These are phyloP conservation scores for Yamadazyma scolyti DNA, from an alignment of 805 yeast species.

Conservation along the genomic window DNA sequence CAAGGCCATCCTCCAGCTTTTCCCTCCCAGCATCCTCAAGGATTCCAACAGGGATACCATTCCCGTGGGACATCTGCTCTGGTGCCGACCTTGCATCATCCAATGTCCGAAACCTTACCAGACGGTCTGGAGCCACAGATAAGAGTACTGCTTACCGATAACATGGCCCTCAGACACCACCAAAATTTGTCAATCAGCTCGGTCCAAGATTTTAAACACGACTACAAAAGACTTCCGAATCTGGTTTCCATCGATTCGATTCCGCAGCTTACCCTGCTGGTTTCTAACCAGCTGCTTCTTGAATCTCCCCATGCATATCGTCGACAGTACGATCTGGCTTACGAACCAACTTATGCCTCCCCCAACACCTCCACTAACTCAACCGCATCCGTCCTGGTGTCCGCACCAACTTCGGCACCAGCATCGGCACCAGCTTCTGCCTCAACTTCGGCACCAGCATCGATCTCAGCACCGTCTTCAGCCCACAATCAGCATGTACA, in stretches of 20 bases:
- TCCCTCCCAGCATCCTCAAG: no score
- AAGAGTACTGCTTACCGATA: conserved; percentile 9
- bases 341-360: background rate
- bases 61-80: no score
- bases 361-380: background rate
- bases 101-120: no score
- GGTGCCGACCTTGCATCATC: no score
- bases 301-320: conserved; percentile 28
- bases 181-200: conserved; percentile 8
- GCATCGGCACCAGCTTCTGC: conserved; percentile 4
- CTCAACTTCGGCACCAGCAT: conserved; percentile 5
- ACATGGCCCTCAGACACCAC: conserved; percentile 9
- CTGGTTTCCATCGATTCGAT: conserved; percentile 28
- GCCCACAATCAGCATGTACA: conserved; percentile 11
- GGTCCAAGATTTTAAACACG: conserved; percentile 3
- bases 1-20: no score
- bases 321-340: conserved; percentile 4
- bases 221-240: conserved; percentile 8
- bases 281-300: conserved; percentile 30
- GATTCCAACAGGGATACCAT: no score
- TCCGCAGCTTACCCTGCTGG: conserved; percentile 33
- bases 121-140: no score
- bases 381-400: background rate
- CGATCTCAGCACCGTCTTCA: conserved; percentile 5
- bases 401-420: background rate